Evolutionary conservation across 129 eudicot species (phyloP).

Genomic region (Lonicera japonica): DNA sequence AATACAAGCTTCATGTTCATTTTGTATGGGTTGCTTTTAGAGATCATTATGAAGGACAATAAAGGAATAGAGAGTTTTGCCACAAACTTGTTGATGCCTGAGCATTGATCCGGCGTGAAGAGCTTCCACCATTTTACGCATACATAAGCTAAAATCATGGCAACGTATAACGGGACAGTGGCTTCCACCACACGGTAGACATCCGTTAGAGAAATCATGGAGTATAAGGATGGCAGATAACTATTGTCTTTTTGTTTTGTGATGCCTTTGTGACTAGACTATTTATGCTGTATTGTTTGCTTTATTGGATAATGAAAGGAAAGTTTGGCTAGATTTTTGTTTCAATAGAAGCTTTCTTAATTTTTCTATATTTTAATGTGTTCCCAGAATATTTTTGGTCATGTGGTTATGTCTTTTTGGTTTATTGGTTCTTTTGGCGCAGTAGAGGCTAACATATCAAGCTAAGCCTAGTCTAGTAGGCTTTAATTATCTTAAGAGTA

Average conservation of each 20-base stretch:
- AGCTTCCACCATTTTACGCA: conserved; percentile 62
- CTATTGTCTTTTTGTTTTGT: conserved; percentile 14
- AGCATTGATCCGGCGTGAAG: conserved; percentile 55
- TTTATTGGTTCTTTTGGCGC: conserved; percentile 34
- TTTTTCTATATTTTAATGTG: conserved; percentile 9
- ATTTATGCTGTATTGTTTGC: conserved; percentile 23
- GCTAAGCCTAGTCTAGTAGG: conserved; percentile 26
- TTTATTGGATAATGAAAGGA: conserved; percentile 22
- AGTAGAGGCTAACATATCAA: conserved; percentile 13
- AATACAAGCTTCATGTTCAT: conserved; percentile 55
- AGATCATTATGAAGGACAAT: conserved; percentile 61
- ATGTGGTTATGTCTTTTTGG: conserved; percentile 24
- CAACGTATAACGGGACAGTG: conserved; percentile 57
- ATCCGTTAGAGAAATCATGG: conserved; percentile 52
- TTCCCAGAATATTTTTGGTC: conserved; percentile 7
- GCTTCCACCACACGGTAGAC: conserved; percentile 50
- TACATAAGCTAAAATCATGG: conserved; percentile 57
- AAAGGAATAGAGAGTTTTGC: conserved; percentile 67
- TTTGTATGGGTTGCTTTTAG: conserved; percentile 57
- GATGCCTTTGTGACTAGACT: conserved; percentile 19
- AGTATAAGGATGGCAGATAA: conserved; percentile 2
- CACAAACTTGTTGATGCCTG: conserved; percentile 81
- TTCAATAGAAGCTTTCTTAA: conserved; percentile 39
- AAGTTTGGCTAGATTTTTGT: conserved; percentile 26
- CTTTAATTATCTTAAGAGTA: too few relatives aligned